Evolutionary conservation across 1,284 basidiomycete genomes (phyloP).

Genomic region (Anthracocystis panici-leucophaei): DNA sequence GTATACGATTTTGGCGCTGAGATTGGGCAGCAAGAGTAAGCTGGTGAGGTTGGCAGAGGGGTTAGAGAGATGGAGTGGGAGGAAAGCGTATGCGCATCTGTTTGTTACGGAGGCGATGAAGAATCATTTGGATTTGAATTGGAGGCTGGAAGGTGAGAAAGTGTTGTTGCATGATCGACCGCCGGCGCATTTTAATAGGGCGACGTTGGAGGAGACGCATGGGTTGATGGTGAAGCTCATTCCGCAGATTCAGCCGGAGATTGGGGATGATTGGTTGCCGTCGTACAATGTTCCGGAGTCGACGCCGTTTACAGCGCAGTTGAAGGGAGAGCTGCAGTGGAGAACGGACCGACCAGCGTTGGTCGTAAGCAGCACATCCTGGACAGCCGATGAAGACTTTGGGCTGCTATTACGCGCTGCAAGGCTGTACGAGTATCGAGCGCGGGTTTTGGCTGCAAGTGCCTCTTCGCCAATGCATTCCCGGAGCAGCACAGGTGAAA

Average conservation of each 20-base stretch:
- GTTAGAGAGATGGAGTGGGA: conserved; percentile 60
- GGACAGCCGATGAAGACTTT: conserved; percentile 99
- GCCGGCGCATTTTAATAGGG: conserved; percentile 25
- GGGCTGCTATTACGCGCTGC: conserved; percentile 74
- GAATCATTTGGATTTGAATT: conserved; percentile 78
- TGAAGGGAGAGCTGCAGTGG: conserved; percentile 4
- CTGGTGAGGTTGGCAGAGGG: conserved; percentile 76
- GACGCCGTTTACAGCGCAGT: conserved; percentile 50
- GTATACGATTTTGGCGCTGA: conserved; percentile 89
- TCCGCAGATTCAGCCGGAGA: conserved; percentile 18
- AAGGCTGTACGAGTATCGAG: conserved; percentile 77
- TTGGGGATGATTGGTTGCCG: conserved; percentile 42
- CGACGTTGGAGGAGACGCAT: conserved; percentile 40
- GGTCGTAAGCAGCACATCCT: conserved; percentile 91
- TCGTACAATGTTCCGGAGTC: conserved; percentile 10
- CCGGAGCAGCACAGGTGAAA: conserved; percentile 29
- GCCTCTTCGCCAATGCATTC: conserved; percentile 14
- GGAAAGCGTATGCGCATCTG: conserved; percentile 83
- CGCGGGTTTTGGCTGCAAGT: conserved; percentile 24
- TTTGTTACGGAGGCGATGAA: conserved; percentile 94
- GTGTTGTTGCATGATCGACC: conserved; percentile 72
- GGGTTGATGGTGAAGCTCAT: conserved; percentile 35
- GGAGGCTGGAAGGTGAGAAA: conserved; percentile 74
- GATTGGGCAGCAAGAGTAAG: conserved; percentile 77
- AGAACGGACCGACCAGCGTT: conserved; percentile 78